Evolutionary conservation across 2,329 filamentous ascomycete genomes (phyloP).

Genomic region (Ustilaginoidea virens): DNA sequence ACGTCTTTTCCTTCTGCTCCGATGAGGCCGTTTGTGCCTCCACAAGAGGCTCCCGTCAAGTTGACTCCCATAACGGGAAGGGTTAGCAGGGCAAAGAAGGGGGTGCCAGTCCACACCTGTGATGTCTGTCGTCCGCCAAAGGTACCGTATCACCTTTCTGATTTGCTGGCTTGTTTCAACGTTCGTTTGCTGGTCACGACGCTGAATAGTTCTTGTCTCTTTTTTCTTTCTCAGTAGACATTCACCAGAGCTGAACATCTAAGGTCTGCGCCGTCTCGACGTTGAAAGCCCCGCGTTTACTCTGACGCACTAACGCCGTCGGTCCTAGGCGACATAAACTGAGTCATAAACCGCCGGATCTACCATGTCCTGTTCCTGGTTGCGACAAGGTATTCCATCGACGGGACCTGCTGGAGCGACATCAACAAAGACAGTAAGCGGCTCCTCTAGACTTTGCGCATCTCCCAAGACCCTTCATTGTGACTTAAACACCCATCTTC

Average conservation of each 20-base stretch:
- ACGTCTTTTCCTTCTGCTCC: constrained; percentile 12
- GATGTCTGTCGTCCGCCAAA: constrained; percentile 35
- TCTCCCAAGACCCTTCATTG: not conserved
- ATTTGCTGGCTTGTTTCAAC: not conserved
- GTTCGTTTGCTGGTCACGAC: not conserved
- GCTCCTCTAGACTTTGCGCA: not conserved
- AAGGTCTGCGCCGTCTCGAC: constrained; percentile 25
- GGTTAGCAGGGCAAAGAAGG: constrained; percentile 43
- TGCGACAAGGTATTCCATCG: constrained; percentile 44
- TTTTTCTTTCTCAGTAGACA: too few species aligned
- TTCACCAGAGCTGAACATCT: constrained; percentile 49
- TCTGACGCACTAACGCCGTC: constrained; percentile 10
- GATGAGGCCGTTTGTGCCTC: constrained; percentile 26
- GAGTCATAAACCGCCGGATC: constrained; percentile 39
- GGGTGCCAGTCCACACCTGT: constrained; percentile 40
- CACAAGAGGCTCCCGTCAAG: constrained; percentile 27
- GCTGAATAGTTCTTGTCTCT: too few species aligned
- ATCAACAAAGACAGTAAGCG: constrained; percentile 27
- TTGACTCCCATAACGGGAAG: constrained; percentile 40
- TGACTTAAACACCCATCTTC: constrained; percentile 1
- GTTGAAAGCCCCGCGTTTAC: constrained; percentile 4
- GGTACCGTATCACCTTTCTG: constrained; percentile 15
- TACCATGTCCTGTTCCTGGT: constrained; percentile 33
- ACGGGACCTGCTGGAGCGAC: constrained; percentile 42
- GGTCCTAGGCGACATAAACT: constrained; percentile 39